Percentiles rank a stretch among this genome's conserved stretches.
These are phyloP conservation scores for Zymoseptoria pseudotritici DNA, from an alignment of 2,329 filamentous ascomycete genomes.

Conservation along the genomic window DNA sequence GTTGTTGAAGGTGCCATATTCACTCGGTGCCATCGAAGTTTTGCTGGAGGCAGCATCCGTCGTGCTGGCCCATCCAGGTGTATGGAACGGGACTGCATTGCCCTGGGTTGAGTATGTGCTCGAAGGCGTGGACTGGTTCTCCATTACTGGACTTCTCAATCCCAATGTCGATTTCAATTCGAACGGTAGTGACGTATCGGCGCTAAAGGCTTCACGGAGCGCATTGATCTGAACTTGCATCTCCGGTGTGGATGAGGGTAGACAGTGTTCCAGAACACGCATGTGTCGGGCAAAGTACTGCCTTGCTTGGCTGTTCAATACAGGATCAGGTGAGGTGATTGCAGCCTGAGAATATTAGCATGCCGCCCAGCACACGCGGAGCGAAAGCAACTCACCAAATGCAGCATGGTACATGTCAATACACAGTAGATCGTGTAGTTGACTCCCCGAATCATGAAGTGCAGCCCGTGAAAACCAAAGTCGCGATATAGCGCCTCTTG, in stretches of 20 bases:
- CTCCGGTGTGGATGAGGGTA: constrained; percentile 73
- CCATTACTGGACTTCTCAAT: constrained; percentile 57
- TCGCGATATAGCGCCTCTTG: constrained; percentile 74
- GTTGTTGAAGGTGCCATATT: constrained; percentile 20
- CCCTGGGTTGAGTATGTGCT: constrained; percentile 13
- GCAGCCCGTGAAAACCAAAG: constrained; percentile 70
- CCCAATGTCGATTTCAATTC: constrained; percentile 74
- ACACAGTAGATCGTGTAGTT: constrained; percentile 94
- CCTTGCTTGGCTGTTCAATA: constrained; percentile 74
- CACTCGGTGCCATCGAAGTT: constrained; percentile 17
- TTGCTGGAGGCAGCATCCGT: constrained; percentile 16
- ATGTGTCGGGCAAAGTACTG: constrained; percentile 91
- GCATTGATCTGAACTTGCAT: constrained; percentile 85
- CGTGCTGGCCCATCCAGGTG: constrained; percentile 16
- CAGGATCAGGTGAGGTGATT: constrained; percentile 84
- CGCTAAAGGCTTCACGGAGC: constrained; percentile 83
- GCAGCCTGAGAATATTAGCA: constrained; percentile 52
- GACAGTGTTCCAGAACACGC: constrained; percentile 82
- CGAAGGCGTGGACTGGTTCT: constrained; percentile 25
- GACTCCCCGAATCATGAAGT: constrained; percentile 89
- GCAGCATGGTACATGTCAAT: constrained; percentile 84
- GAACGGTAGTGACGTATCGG: constrained; percentile 75
- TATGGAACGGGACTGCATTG: constrained; percentile 3
- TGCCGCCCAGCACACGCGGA: background rate
- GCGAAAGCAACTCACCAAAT: constrained; percentile 60